Base-by-base conservation (phyloP, 768 basidiomycete genomes). In the Udeniomyces megalosporus region DNA sequence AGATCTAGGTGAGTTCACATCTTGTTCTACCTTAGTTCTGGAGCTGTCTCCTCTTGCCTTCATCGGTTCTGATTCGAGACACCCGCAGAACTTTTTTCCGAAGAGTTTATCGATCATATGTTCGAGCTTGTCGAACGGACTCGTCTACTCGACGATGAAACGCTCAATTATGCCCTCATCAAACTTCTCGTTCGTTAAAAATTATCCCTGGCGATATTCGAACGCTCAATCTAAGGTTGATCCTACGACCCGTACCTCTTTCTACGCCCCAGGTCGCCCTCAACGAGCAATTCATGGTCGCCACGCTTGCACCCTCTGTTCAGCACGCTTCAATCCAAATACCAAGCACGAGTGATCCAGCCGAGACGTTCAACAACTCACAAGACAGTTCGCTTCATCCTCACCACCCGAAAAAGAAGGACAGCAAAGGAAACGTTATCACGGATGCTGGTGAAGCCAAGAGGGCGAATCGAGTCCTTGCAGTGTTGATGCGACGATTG, bases 251-350 rank as follows among this genome's bases (percentile, higher is more conserved):
- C 42, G 28, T 35, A 4, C 11, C 12, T 24, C 26, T 42, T 32
- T 70, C 44, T 53, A n/a, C 6, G 34, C 14, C 45, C 1, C 69
- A 92, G 89, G 84, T 91, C 34, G 84, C 91, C 0, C 77, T 99
- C 32, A 99, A 96, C 70, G 93, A 99, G 71, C 92, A 97, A 73
- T 99, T 93, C 75, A 99, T 99, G 93, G 90, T 96, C 5, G 83
- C 87, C 0, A 81, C 82, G 3, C 70, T 90, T 47, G 71, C 71
- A 7, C 35, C 68, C 50, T 59, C 54, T 47, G 44, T 42, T 60
- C 8, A 42, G 17, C 38, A 42, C 17, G 50, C 60, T 53, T 11
- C 62, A 46, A 42, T 62, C 45, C 54, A 55, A 64, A 44, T 58
- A 35, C 52, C 64, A 14, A 28, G 38, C 6, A 47, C 54, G 8